Evolutionary conservation across 345 rosid genomes (phyloP).

Genomic region (Eucalyptus sideroxylon): DNA sequence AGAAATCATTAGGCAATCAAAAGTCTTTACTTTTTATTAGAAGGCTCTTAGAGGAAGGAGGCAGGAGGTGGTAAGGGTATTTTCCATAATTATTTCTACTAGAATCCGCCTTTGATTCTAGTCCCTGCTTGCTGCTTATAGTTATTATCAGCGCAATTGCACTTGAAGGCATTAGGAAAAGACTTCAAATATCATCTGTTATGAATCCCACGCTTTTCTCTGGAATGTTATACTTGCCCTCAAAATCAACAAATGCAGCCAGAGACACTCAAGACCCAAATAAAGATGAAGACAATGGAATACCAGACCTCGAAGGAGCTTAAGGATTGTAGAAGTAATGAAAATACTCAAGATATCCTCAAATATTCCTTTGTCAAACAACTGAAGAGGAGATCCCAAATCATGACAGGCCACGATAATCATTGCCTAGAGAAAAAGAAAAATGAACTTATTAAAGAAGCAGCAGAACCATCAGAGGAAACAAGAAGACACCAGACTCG

Average conservation of each 20-base stretch:
- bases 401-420: conserved; percentile 93
- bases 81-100: background rate
- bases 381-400: conserved; percentile 75
- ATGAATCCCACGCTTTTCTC: background rate
- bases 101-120: background rate
- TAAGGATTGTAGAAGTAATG: conserved; percentile 72
- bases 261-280: background rate
- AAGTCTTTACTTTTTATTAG: background rate
- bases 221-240: background rate
- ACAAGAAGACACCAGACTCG: background rate
- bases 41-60: background rate
- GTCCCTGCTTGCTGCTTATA: background rate
- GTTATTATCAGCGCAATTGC: background rate
- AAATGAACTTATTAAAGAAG: background rate
- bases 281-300: background rate
- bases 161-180: background rate
- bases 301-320: conserved; percentile 58
- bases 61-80: background rate
- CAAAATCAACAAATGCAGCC: background rate
- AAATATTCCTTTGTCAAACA: conserved; percentile 58
- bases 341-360: conserved; percentile 93
- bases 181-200: background rate
- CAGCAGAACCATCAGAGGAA: background rate
- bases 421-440: conserved; percentile 52
- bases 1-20: background rate